Base-by-base conservation (phyloP, 441 rosid species). In the Macaranga tanarius region DNA sequence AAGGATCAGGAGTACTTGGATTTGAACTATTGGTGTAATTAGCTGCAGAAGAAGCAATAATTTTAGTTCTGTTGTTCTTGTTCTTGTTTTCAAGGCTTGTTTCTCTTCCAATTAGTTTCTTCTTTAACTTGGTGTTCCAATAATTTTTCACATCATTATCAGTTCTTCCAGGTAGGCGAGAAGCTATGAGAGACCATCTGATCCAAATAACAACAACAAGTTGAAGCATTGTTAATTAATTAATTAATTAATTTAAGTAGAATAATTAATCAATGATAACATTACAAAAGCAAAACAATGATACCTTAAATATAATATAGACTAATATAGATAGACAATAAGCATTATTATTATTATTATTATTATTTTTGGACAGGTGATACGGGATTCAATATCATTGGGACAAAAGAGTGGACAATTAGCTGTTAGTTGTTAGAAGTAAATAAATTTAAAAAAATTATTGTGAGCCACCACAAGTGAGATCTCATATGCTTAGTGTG, bases 71-170 rank as follows among this genome's bases (percentile, higher is more conserved):
- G 42, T 22, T 54, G 4, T 42, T 23, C 45, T 22, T 54, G 4
- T 42, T 23, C 45, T 40, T 68, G 64, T 69, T 60, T 7, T 63
- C 7, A n/a, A 8, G 44, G 74, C 75, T 71, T 56, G 73, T 47
- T 52, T 83, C 79, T 51, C 75, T 82, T 15, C 75, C 79, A 71
- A 56, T 17, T 6, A 71, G 62, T 68, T 76, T 71, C 57, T 76
- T 76, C 68, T 72, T 76, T 54, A 76, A 60, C 61, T 67, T 76
- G 38, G 76, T 76, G 62, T 76, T 76, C 79, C 79, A 76, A 19
- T 76, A 55, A 34, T 76, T 76, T 60, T 76, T 76, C 71, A 76
- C 79, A 65, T 76, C 79, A 58, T 76, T 76, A 59, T 76, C 79
- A 3, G 79, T 76, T 72, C 79, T 76, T 59, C 79, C 79, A 10